Base-by-base conservation (phyloP, 257 asterid species). In the Nicotiana benthamiana region DNA sequence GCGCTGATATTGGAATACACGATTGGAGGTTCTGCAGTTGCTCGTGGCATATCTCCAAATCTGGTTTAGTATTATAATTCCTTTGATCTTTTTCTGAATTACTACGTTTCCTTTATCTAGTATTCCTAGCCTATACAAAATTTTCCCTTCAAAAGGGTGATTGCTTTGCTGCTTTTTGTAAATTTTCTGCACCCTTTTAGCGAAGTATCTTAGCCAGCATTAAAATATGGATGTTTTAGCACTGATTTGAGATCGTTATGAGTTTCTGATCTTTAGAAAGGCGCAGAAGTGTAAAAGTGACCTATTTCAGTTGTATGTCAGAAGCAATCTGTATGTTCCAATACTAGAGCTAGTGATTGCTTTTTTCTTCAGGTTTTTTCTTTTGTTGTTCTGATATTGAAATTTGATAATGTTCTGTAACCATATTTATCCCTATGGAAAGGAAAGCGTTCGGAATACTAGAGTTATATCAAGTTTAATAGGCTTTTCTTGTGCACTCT, bases 41-140 rank as follows among this genome's bases (percentile, higher is more conserved):
- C 98, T 81, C 95, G 97, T 40, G 98, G 98, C 77, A 87, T 93
- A 82, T 90, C 97, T 22, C 98, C 98, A 59, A 94, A 94, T 89
- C 91, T 94, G 94, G 98, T 94, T 66, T 52, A 48, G 82, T 60
- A 4, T 54, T 17, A 51, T 13, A 51, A 4, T 11, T 51, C 6
- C 56, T 51, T 51, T 51, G 56, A 51, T 51, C 5, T 51, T 15
- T 51, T 51, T 12, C 56, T 17, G 17, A 36, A 51, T 51, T 51
- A 51, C 56, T 54, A 1, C 10, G 4, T 51, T 51, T 13, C 22
- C 20, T 17, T 54, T 54, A 54, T 54, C 60, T 54, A 54, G 24
- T n/a, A 54, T 54, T 51, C 54, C 54, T 12, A 51, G 17, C 54
- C n/a, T 54, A 53, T 53, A 54, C 9, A 17, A 16, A 51, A 51